These are phyloP conservation scores for Pythium guiyangense DNA, from an alignment of 352 stramenopile species.

Conservation along the genomic window DNA sequence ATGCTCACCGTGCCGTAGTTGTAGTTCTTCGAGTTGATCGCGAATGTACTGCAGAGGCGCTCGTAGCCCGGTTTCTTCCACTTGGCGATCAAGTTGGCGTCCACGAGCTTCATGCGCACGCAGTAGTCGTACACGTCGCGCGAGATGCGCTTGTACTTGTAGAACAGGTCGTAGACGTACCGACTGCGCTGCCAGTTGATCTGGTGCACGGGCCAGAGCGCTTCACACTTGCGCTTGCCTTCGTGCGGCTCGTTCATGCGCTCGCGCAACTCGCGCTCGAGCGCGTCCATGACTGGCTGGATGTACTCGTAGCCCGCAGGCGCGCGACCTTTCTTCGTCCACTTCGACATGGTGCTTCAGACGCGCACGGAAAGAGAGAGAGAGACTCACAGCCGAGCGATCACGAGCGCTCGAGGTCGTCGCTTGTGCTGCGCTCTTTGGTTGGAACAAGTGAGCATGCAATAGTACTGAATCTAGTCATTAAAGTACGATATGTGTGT, in stretches of 20 bases:
- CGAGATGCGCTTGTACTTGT: constrained; percentile 95
- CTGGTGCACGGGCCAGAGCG: constrained; percentile 98
- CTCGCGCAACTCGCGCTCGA: constrained; percentile 97
- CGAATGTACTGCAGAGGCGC: constrained; percentile 96
- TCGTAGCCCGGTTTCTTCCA: constrained; percentile 99
- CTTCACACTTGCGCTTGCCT: constrained; percentile 96
- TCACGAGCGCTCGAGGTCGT: too few relatives aligned
- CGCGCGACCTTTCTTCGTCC: constrained; percentile 79
- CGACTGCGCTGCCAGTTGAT: constrained; percentile 98
- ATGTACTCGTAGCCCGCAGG: constrained; percentile 95
- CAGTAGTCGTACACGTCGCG: constrained; percentile 98
- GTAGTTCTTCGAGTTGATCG: constrained; percentile 99
- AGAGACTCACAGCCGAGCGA: too few relatives aligned
- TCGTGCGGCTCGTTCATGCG: constrained; percentile 97
- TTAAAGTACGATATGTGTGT: too few relatives aligned
- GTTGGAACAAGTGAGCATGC: too few relatives aligned
- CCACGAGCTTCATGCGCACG: constrained; percentile 91
- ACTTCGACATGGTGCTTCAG: constrained; percentile 70
- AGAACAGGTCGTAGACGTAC: constrained; percentile 99
- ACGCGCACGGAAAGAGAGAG: too few relatives aligned
- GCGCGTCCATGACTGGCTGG: constrained; percentile 92
- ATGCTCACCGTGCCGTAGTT: constrained; percentile 98
- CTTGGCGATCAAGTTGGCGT: constrained; percentile 97
- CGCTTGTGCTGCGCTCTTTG: too few relatives aligned
- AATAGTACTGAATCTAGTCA: too few relatives aligned